Evolutionary conservation across 164 flowering plant species (phyloP), one percentile per base, ranked within the genome.

Genomic region (Piper betle): DNA sequence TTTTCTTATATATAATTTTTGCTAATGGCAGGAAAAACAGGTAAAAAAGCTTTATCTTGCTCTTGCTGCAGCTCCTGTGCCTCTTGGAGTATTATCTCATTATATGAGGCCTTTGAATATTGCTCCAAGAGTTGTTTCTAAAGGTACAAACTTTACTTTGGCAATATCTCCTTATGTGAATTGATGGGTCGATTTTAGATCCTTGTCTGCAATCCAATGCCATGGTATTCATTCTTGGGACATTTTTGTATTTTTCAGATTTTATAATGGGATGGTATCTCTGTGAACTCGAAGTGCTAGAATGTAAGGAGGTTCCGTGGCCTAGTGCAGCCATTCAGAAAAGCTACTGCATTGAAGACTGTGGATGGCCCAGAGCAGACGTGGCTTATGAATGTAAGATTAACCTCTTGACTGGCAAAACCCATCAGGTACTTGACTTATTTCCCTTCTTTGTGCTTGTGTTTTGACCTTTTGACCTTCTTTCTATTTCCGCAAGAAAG

Each of bases 41-140:
- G 91, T 89, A 59, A 87, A 81, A 79, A 92, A 92, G 78, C 85
- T 84, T 59, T 92, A 92, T 79, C 88, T 80, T 67, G 98, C 96
- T 61, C 88, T 92, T 72, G 85, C 91, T 70, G 84, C 90, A 72
- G 85, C 89, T 65, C 96, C 93, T 59, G 70, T 92, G 63, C 86
- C 88, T 19, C 42, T 72, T 74, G 98, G 98, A 67, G 66, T 83
- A 56, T 66, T 89, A 53, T 79, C 86, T 62, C 96, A 92, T 66
- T 89, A 85, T 71, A 92, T 92, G 98, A 89, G 91, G 55, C 96
- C 96, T 11, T 63, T 79, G 57, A 85, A 82, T 65, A 66, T 77
- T 13, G 96, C 98, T 61, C 98, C 98, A 52, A 81, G 91, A 69
- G 73, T 92, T 65, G 66, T 89, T 60, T 85, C 96, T 33, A 76